Percentiles rank a stretch among this genome's conserved stretches.
Conservation (phyloP, 2,329 filamentous ascomycete genomes). For the Conoideocrella luteorostrata region DNA sequence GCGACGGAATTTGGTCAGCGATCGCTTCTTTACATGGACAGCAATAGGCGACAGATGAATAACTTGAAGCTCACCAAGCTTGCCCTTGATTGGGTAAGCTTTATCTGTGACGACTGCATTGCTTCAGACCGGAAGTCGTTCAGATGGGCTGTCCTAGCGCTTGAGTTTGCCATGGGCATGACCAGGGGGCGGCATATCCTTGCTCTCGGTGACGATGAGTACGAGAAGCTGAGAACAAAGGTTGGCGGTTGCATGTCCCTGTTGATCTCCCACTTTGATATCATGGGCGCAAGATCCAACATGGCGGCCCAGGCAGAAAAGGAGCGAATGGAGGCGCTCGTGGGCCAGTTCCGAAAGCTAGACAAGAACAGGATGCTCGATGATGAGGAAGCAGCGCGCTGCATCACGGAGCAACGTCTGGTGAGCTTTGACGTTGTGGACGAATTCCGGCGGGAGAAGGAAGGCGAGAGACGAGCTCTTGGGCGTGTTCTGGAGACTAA, state of each 20-base stretch:
- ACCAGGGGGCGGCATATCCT: constrained; percentile 89
- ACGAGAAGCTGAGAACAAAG: constrained; percentile 73
- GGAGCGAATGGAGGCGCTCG: constrained; percentile 74
- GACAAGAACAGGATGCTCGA: constrained; percentile 68
- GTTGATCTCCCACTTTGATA: constrained; percentile 96
- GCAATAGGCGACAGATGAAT: constrained; percentile 92
- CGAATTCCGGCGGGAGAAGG: constrained; percentile 67
- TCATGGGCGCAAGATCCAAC: constrained; percentile 93
- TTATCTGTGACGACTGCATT: constrained; percentile 95
- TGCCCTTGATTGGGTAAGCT: constrained; percentile 93
- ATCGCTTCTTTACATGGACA: constrained; percentile 91
- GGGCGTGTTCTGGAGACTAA: constrained; percentile 89
- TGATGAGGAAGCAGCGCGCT: constrained; percentile 76
- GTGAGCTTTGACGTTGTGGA: constrained; percentile 71
- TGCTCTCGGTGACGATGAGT: constrained; percentile 84
- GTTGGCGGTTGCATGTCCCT: constrained; percentile 97
- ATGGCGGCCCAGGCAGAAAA: constrained; percentile 91
- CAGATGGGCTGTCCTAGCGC: constrained; percentile 89
- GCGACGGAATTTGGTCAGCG: constrained; percentile 98
- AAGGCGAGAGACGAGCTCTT: constrained; percentile 79
- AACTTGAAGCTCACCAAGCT: constrained; percentile 91
- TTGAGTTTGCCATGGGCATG: constrained; percentile 97
- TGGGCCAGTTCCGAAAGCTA: constrained; percentile 68
- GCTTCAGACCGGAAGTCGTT: constrained; percentile 94
- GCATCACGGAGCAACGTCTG: constrained; percentile 70